These are phyloP conservation scores for Beauveria sp. DNA, from an alignment of 2,329 filamentous ascomycete genomes.

Conservation along the genomic window DNA sequence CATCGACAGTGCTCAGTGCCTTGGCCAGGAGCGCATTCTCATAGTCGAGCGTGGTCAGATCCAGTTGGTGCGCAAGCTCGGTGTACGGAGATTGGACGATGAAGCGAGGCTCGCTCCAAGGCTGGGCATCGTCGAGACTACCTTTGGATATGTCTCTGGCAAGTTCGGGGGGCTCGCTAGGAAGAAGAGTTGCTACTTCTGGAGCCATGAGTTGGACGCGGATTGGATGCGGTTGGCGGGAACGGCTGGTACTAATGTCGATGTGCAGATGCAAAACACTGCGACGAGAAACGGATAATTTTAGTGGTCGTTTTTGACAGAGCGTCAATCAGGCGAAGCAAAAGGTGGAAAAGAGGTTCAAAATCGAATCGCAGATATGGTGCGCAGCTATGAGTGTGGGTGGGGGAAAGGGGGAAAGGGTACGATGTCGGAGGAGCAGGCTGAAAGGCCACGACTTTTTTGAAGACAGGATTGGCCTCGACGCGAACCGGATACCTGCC, in stretches of 20 bases:
- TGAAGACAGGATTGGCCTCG: not conserved
- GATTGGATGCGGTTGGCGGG: not conserved
- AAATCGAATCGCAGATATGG: not conserved
- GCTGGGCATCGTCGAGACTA: conserved; percentile 19
- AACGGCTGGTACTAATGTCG: not conserved
- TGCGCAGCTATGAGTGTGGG: not conserved
- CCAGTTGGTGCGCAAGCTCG: conserved; percentile 61
- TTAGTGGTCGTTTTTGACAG: not conserved
- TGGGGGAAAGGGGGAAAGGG: not conserved
- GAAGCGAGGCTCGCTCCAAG: conserved; percentile 19
- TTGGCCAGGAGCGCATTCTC: conserved; percentile 64
- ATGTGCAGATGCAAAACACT: not conserved
- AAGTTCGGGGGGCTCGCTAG: conserved; percentile 18
- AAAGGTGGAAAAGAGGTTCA: not conserved
- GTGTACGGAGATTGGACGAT: conserved; percentile 72
- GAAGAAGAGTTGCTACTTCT: conserved; percentile 9
- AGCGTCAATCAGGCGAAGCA: not conserved
- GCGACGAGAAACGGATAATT: not conserved
- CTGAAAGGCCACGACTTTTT: conserved; percentile 1
- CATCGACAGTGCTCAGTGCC: conserved; percentile 58
- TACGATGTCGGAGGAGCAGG: not conserved
- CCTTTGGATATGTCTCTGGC: conserved; percentile 17
- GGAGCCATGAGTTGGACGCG: not conserved
- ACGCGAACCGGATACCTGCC: not conserved
- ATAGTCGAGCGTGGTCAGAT: conserved; percentile 57